Percentiles rank a stretch among this genome's conserved stretches.
Evolutionary conservation across 23 red algal species (phyloP).

Genomic region (Gracilaria gracilis): DNA sequence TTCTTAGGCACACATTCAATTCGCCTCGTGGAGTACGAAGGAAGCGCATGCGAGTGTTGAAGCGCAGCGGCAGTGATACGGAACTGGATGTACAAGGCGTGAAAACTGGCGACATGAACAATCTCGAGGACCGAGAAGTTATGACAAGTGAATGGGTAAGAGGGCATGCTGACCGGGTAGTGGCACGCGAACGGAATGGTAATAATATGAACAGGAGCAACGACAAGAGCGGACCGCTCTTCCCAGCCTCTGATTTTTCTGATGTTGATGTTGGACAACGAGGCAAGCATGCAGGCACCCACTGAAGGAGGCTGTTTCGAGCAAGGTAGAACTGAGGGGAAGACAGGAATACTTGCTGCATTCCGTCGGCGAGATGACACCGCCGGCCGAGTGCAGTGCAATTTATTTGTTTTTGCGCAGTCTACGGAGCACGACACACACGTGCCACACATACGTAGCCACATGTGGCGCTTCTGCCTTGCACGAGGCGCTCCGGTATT

Average conservation of each 20-base stretch:
- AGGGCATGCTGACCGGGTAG: constrained; percentile 11
- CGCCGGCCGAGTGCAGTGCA: too few relatives aligned
- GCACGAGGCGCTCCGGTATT: too few relatives aligned
- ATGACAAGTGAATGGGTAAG: constrained; percentile 48
- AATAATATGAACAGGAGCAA: background rate
- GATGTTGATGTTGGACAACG: constrained; percentile 9
- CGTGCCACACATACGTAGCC: too few relatives aligned
- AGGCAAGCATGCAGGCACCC: constrained; percentile 37
- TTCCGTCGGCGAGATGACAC: too few relatives aligned
- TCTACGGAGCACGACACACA: too few relatives aligned
- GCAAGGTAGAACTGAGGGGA: too few relatives aligned
- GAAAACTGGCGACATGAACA: background rate
- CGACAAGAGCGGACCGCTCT: background rate
- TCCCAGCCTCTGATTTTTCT: constrained; percentile 1
- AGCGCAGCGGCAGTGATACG: constrained; percentile 63
- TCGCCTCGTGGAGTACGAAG: constrained; percentile 47
- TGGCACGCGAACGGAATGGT: background rate
- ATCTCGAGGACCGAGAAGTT: background rate
- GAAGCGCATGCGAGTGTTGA: constrained; percentile 52
- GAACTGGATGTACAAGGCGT: constrained; percentile 65
- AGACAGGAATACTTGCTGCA: too few relatives aligned
- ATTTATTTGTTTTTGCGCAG: too few relatives aligned
- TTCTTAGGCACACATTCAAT: constrained; percentile 59
- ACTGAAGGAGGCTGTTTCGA: too few relatives aligned
- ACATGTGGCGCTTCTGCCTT: too few relatives aligned